These are phyloP conservation scores for Lentinula aciculospora DNA, from an alignment of 768 basidiomycete genomes.

Conservation along the genomic window DNA sequence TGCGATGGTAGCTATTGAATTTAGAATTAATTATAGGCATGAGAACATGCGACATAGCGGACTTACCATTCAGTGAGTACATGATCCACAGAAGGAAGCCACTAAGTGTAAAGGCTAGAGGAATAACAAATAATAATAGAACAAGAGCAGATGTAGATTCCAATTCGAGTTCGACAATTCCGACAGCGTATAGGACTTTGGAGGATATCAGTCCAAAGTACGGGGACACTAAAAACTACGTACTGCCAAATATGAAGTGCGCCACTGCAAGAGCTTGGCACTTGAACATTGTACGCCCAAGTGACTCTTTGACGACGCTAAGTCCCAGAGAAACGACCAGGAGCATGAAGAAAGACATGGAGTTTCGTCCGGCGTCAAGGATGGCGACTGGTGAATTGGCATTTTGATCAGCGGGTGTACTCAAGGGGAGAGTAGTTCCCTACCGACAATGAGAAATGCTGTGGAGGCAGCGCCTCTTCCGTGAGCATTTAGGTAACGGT, in stretches of 20 bases:
- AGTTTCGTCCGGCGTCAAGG: constrained; percentile 90
- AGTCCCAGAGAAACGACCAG: constrained; percentile 89
- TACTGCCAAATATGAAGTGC: constrained; percentile 94
- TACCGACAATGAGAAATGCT: constrained; percentile 90
- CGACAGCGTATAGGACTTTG: constrained; percentile 85
- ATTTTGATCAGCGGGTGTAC: background rate
- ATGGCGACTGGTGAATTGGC: constrained; percentile 62
- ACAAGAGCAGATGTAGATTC: constrained; percentile 85
- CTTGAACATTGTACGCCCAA: constrained; percentile 79
- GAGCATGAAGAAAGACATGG: constrained; percentile 92
- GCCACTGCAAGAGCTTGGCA: constrained; percentile 77
- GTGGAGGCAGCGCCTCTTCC: constrained; percentile 69
- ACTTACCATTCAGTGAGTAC: constrained; percentile 78
- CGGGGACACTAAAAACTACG: constrained; percentile 17
- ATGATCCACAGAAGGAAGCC: constrained; percentile 96
- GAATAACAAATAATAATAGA: constrained; percentile 87
- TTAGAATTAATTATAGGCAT: constrained; percentile 8
- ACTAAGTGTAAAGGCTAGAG: constrained; percentile 92
- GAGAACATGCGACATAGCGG: background rate
- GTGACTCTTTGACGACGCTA: constrained; percentile 84
- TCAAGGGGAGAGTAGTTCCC: constrained; percentile 16
- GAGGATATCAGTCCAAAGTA: background rate
- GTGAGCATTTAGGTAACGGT: constrained; percentile 90
- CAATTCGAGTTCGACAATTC: constrained; percentile 88
- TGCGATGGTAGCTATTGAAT: constrained; percentile 68